Percentiles rank a stretch among this genome's conserved stretches.
Conservation (phyloP, 345 rosid species). For the Stellera chamaejasme region DNA sequence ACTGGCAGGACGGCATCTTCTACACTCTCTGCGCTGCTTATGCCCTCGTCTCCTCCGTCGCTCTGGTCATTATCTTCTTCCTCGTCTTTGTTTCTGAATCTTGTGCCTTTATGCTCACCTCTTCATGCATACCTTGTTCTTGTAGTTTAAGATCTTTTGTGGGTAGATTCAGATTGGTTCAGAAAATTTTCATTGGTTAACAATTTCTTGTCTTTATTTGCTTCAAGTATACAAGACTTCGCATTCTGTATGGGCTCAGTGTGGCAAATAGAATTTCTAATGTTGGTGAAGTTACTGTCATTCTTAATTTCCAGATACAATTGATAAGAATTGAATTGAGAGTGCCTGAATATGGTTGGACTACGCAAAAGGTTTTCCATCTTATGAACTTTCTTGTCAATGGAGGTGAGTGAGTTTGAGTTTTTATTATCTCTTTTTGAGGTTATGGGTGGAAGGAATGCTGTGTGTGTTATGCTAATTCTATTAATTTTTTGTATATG, state of each 20-base stretch:
- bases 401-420: conserved; percentile 51
- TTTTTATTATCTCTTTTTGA: background rate
- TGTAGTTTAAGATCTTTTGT: too few species aligned
- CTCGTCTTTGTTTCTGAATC: background rate
- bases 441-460: background rate
- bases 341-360: conserved; percentile 98
- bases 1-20: conserved; percentile 89
- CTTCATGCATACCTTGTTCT: too few species aligned
- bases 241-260: background rate
- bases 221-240: background rate
- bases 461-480: too few species aligned
- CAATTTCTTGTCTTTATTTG: background rate
- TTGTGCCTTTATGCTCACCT: background rate
- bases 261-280: background rate
- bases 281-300: conserved; percentile 5
- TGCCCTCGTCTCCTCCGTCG: conserved; percentile 74
- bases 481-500: background rate
- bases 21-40: conserved; percentile 79
- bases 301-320: conserved; percentile 47
- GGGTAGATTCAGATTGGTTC: too few species aligned
- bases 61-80: conserved; percentile 42
- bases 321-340: conserved; percentile 78
- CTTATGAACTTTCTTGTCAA: conserved; percentile 95
- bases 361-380: conserved; percentile 92
- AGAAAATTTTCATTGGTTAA: background rate